Evolutionary conservation across 257 asterid genomes (phyloP), one percentile per base, ranked within the genome.

Genomic region (Avicennia marina): DNA sequence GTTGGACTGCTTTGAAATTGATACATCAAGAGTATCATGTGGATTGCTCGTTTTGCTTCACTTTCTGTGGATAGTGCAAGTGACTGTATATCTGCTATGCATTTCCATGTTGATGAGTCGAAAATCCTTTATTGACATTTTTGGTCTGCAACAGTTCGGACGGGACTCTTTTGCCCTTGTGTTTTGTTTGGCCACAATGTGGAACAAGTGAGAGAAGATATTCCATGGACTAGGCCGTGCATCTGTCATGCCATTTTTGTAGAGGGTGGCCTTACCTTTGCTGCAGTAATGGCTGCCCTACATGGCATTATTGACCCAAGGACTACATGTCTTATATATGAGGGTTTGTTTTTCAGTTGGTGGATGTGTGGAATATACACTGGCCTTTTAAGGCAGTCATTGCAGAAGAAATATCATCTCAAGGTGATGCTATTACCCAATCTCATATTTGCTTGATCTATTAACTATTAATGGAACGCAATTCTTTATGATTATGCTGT

Each of bases 341-440:
- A 93, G 77, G 97, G 99, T 41, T 72, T 93, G 78, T 66, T 86
- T 44, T 93, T 93, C 75, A 75, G 99, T 75, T 93, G 99, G 99
- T 93, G 99, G 99, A 82, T 93, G 97, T 93, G 98, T 74, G 99
- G 97, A 36, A 86, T 93, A 70, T 89, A 93, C 76, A 88, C 98
- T 34, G 96, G 97, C 53, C 79, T 89, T 44, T 72, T 75, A 39
- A 75, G 96, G 45, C 97, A 93, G 70, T 68, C 91, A 1, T 67
- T 93, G 70, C 99, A 93, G 85, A 93, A 84, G 75, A 93, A 89
- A 77, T 93, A 93, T 76, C 99, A 93, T 84, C 97, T 93, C 72
- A 66, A 93, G 97, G 99, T 93, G 60, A 75, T 66, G 18, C 17
- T 2, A 2, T 34, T 22, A 21, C 9, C 17, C 17, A 0, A 11